phyloP scores from a whole-genome alignment of 768 basidiomycete species.

The Suillus lakei region DNA sequence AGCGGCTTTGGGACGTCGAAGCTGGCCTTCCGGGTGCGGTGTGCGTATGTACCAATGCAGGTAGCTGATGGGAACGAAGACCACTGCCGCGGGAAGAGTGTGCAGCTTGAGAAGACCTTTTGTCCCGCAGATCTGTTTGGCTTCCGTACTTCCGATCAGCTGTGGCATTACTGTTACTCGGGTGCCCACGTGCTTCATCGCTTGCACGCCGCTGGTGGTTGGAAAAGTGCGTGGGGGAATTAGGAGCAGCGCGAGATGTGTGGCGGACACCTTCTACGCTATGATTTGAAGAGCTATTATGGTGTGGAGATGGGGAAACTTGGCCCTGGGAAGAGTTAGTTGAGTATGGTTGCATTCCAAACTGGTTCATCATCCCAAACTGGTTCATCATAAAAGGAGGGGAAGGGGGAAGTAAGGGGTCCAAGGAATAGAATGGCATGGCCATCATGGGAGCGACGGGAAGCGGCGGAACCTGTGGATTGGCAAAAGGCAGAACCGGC shows the following conservation, averaged over 20 bases:
- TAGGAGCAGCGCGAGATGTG: slow-evolving; percentile 22
- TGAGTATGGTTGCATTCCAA: slow-evolving; percentile 44
- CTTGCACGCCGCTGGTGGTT: slow-evolving; percentile 36
- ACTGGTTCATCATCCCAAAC: slow-evolving; percentile 56
- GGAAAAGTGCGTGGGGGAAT: slow-evolving; percentile 15
- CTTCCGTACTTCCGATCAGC: slow-evolving; percentile 21
- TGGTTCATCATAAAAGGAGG: slow-evolving; percentile 79
- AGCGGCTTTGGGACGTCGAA: slow-evolving; percentile 21
- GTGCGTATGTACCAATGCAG: slow-evolving; percentile 17
- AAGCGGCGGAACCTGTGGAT: slow-evolving; percentile 44
- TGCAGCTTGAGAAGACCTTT: slow-evolving; percentile 14
- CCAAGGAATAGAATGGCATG: slow-evolving; percentile 53
- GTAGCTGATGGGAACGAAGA: slow-evolving; percentile 28
- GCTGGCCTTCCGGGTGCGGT: slow-evolving; percentile 21
- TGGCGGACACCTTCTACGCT: slow-evolving; percentile 29
- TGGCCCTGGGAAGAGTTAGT: slow-evolving; percentile 36
- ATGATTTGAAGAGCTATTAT: slow-evolving; percentile 24
- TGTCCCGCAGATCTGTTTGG: slow-evolving; percentile 20
- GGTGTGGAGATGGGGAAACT: slow-evolving; percentile 30
- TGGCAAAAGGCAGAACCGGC: slow-evolving; percentile 17
- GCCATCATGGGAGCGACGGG: slow-evolving; percentile 37
- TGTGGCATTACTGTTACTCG: slow-evolving; percentile 14
- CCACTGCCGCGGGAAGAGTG: slow-evolving; percentile 14
- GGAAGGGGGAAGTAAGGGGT: slow-evolving; percentile 73
- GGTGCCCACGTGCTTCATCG: slow-evolving; percentile 30